A percentile compares a stretch with the other conserved stretches of the same genome.
phyloP scores from a whole-genome alignment of 2,329 filamentous ascomycete genomes.

The Penicillium expansum region DNA sequence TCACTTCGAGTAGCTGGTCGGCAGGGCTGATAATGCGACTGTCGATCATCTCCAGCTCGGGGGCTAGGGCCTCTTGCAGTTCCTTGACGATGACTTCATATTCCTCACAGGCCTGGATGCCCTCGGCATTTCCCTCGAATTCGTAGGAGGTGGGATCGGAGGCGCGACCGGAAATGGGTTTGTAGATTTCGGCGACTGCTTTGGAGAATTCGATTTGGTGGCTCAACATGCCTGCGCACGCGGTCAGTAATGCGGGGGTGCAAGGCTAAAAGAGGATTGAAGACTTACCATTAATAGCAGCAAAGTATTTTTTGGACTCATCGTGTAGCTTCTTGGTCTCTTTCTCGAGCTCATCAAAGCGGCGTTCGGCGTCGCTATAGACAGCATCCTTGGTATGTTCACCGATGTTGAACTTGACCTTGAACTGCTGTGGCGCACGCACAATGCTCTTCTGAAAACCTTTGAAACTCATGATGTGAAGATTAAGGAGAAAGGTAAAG shows the following conservation, averaged over 20 bases:
- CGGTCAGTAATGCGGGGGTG: conserved; percentile 2
- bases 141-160: conserved; percentile 85
- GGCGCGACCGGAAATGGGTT: conserved; percentile 92
- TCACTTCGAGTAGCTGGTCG: conserved; percentile 87
- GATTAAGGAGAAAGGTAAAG: conserved; percentile 9
- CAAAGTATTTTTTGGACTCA: conserved; percentile 95
- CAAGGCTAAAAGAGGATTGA: background rate
- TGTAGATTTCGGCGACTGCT: conserved; percentile 94
- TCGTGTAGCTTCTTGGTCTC: conserved; percentile 97
- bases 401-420: conserved; percentile 89
- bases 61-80: conserved; percentile 79
- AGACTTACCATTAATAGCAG: conserved; percentile 78
- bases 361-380: conserved; percentile 89
- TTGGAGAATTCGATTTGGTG: conserved; percentile 99
- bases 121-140: conserved; percentile 83
- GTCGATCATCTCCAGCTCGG: conserved; percentile 98
- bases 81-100: conserved; percentile 91
- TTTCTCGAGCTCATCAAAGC: conserved; percentile 88
- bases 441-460: conserved; percentile 88
- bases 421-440: conserved; percentile 89
- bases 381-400: conserved; percentile 93
- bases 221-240: conserved; percentile 70
- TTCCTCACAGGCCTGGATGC: conserved; percentile 92
- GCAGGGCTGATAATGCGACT: conserved; percentile 85
- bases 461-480: conserved; percentile 81